Evolutionary conservation across 768 basidiomycete species (phyloP).

Genomic region (Boletus insuetus): DNA sequence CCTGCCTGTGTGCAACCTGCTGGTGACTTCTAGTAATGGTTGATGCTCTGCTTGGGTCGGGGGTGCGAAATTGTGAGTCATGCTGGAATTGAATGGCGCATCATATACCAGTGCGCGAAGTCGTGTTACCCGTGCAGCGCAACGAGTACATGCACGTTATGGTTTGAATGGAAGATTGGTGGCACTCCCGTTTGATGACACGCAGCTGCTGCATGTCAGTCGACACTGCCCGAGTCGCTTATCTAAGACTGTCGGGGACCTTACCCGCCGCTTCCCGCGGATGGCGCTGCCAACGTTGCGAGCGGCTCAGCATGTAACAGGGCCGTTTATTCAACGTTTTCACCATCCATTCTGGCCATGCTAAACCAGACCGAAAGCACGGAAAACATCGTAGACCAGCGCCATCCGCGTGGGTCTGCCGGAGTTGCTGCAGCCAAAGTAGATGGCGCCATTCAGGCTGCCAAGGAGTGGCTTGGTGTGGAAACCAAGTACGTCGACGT

Average conservation of each 20-base stretch:
- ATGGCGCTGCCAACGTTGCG: too few relatives aligned
- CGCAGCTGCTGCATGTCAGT: background rate
- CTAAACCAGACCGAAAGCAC: slow-evolving; percentile 10
- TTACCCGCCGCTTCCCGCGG: too few relatives aligned
- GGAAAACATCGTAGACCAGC: slow-evolving; percentile 10
- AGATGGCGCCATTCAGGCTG: slow-evolving; percentile 31
- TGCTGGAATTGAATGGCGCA: background rate
- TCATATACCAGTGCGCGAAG: background rate
- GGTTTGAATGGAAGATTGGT: too few relatives aligned
- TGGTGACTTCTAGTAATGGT: too few relatives aligned
- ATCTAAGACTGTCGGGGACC: background rate
- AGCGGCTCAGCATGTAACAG: background rate
- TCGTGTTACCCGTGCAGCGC: too few relatives aligned
- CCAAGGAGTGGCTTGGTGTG: slow-evolving; percentile 34
- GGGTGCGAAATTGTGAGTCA: too few relatives aligned
- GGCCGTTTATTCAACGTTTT: background rate
- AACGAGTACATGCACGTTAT: too few relatives aligned
- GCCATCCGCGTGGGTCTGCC: slow-evolving; percentile 1
- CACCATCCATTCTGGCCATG: slow-evolving; percentile 1
- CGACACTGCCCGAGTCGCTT: background rate
- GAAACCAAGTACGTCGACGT: slow-evolving; percentile 54
- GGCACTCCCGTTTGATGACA: background rate
- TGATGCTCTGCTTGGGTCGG: too few relatives aligned
- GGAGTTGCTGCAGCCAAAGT: slow-evolving; percentile 8
- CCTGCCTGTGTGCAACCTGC: too few relatives aligned